Conservation (phyloP, 2,329 filamentous ascomycete genomes). For the Coleophoma crateriformis region DNA sequence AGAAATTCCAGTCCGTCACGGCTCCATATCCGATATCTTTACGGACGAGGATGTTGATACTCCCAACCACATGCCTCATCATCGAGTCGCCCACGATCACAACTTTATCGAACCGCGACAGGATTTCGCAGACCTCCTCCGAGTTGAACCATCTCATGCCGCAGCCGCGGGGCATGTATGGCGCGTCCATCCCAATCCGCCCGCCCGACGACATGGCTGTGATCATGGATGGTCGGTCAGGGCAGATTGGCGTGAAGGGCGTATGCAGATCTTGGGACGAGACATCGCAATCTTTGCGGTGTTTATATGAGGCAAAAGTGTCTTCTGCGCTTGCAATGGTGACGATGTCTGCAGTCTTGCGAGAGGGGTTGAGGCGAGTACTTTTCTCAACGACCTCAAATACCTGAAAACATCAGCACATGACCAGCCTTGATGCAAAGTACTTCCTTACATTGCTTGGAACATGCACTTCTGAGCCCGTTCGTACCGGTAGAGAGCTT, state of each 20-base stretch:
- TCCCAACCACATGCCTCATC: slow-evolving; percentile 41
- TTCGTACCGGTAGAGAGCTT: too few relatives aligned
- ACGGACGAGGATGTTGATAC: slow-evolving; percentile 38
- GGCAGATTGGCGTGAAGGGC: slow-evolving; percentile 29
- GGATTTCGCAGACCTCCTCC: slow-evolving; percentile 37
- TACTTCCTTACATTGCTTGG: too few relatives aligned
- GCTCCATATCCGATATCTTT: slow-evolving; percentile 42
- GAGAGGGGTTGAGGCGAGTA: too few relatives aligned
- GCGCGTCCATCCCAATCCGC: slow-evolving; percentile 37
- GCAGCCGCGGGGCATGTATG: slow-evolving; percentile 37
- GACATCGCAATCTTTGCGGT: slow-evolving; percentile 35
- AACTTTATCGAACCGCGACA: slow-evolving; percentile 39
- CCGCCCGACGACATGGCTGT: slow-evolving; percentile 31
- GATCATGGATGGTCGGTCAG: slow-evolving; percentile 29
- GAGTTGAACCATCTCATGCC: slow-evolving; percentile 43
- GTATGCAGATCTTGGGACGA: slow-evolving; percentile 38
- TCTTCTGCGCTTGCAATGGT: slow-evolving; percentile 16
- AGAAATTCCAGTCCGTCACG: slow-evolving; percentile 44
- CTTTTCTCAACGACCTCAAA: too few relatives aligned
- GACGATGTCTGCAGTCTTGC: too few relatives aligned
- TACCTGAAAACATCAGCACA: too few relatives aligned
- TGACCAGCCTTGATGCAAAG: too few relatives aligned
- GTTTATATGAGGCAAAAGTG: slow-evolving; percentile 35
- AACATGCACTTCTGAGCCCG: too few relatives aligned
- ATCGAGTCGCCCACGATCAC: slow-evolving; percentile 42